Percentiles rank a stretch among this genome's conserved stretches.
phyloP scores from a whole-genome alignment of 1,284 basidiomycete genomes.

The Microbotryum lychnidis-dioicae region DNA sequence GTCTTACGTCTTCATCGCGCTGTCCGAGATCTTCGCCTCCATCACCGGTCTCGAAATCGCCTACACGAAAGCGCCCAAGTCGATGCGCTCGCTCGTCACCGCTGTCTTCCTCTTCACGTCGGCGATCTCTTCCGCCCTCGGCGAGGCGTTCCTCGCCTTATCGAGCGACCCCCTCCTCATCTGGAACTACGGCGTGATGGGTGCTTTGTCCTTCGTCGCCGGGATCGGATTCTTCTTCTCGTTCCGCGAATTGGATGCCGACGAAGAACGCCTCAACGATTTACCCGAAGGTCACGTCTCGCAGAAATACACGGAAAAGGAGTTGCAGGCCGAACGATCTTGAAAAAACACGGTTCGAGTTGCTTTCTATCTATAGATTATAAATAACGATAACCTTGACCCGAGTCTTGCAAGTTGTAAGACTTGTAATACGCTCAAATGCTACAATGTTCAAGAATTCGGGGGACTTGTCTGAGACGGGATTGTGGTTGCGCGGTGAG shows the following conservation, averaged over 20 bases:
- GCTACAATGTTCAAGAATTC: no score
- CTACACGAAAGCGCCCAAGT: conserved; percentile 59
- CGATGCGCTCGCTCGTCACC: conserved; percentile 42
- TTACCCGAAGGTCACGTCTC: conserved; percentile 3
- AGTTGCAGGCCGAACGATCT: no score
- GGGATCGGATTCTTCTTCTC: conserved; percentile 56
- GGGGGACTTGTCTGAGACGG: no score
- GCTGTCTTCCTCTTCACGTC: conserved; percentile 36
- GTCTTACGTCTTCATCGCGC: conserved; percentile 41
- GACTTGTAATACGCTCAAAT: no score
- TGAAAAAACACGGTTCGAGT: no score
- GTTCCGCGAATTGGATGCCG: conserved; percentile 39
- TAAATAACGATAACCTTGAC: no score
- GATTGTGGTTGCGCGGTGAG: no score
- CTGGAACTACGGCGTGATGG: conserved; percentile 43
- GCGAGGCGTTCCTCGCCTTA: conserved; percentile 52
- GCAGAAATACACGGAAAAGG: not conserved
- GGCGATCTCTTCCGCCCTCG: conserved; percentile 41
- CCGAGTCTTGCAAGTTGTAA: no score
- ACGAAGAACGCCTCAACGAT: conserved; percentile 30
- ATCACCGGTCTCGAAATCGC: conserved; percentile 75
- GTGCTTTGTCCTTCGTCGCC: conserved; percentile 46
- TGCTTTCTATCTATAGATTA: no score
- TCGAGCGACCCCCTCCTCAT: conserved; percentile 46
- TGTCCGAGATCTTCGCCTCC: conserved; percentile 63